Percentiles rank a stretch among this genome's conserved stretches.
Conservation (phyloP, 1,139 yeast species). For the Kurtzmaniella quercitrusa region DNA sequence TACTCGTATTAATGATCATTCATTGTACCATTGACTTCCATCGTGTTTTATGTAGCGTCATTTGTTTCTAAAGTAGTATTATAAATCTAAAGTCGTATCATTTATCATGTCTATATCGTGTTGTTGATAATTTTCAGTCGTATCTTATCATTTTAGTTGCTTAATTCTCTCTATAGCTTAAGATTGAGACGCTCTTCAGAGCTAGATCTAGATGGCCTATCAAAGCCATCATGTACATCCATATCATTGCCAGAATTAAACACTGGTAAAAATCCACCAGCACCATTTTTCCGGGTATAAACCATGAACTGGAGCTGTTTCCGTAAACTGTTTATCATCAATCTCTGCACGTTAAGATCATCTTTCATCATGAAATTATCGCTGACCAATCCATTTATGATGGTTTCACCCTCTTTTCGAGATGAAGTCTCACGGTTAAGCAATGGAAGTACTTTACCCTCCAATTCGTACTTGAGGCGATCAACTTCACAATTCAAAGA, state of each 20-base stretch:
- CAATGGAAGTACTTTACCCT: constrained; percentile 37
- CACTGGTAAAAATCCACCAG: not conserved
- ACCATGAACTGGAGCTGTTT: constrained; percentile 50
- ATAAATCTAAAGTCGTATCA: no score
- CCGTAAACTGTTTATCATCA: constrained; percentile 42
- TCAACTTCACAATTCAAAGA: constrained; percentile 37
- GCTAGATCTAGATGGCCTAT: constrained; percentile 23
- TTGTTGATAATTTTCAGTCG: no score
- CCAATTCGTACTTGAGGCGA: constrained; percentile 38
- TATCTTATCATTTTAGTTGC: not conserved
- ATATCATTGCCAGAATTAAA: not conserved
- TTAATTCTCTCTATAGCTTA: constrained; percentile 14
- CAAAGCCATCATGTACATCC: constrained; percentile 13
- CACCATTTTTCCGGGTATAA: constrained; percentile 26
- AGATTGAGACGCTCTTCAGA: constrained; percentile 37
- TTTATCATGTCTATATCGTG: not conserved
- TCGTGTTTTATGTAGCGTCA: no score
- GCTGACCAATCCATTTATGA: constrained; percentile 35
- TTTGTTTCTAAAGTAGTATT: no score
- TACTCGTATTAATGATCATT: no score
- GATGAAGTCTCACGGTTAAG: constrained; percentile 26
- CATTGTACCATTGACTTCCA: no score
- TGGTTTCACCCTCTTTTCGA: constrained; percentile 30
- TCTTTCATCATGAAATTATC: constrained; percentile 47
- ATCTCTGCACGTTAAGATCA: constrained; percentile 44